Conservation (phyloP, 495 filamentous ascomycete species). For the Trichoderma erinaceum region DNA sequence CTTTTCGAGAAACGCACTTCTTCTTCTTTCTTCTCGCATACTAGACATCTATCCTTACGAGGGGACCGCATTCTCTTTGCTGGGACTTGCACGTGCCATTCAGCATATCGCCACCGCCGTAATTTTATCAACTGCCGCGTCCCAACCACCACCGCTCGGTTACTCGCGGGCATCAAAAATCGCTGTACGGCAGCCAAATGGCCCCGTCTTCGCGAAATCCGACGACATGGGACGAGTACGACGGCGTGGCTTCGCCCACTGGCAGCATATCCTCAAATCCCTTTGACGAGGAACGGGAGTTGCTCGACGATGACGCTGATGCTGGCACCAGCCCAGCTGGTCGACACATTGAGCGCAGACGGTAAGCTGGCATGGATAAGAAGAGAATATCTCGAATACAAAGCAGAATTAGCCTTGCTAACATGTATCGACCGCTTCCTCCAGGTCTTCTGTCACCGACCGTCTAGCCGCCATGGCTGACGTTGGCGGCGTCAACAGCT, state of each 20-base stretch:
- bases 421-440: not conserved
- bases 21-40: not conserved
- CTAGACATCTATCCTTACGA: too few species aligned
- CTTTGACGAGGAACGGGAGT: constrained; percentile 32
- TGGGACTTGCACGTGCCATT: too few species aligned
- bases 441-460: constrained; percentile 68
- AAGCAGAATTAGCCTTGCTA: too few species aligned
- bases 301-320: constrained; percentile 33
- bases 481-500: constrained; percentile 85
- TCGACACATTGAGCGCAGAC: constrained; percentile 9
- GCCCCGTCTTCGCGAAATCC: constrained; percentile 31
- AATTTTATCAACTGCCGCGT: not conserved
- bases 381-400: not conserved
- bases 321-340: constrained; percentile 19
- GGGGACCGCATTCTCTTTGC: too few species aligned
- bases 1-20: not conserved
- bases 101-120: too few species aligned
- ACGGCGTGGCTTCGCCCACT: constrained; percentile 29
- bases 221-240: constrained; percentile 49
- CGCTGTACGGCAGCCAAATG: not conserved
- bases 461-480: constrained; percentile 63
- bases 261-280: constrained; percentile 33
- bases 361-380: constrained; percentile 3
- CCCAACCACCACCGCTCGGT: not conserved
- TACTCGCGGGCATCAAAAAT: not conserved